phyloP scores from a whole-genome alignment of 2,329 filamentous ascomycete species.

The Trichoderma asperellum region DNA sequence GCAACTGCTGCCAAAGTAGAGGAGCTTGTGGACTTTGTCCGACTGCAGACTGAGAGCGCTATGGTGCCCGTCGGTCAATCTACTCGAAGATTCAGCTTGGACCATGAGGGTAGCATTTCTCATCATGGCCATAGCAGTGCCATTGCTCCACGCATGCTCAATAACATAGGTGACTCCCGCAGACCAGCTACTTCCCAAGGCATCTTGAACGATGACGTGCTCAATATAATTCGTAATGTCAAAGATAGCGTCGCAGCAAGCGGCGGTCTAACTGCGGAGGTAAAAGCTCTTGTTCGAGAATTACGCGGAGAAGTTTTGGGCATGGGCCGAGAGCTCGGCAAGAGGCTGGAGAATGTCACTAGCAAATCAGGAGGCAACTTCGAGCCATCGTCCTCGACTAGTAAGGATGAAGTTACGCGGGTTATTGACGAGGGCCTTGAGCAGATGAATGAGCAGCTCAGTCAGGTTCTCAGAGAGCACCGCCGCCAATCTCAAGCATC shows the following conservation, averaged over 20 bases:
- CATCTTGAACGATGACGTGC: constrained; percentile 74
- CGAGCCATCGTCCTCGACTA: constrained; percentile 47
- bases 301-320: constrained; percentile 89
- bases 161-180: constrained; percentile 45
- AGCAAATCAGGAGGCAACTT: constrained; percentile 50
- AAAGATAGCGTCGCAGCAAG: constrained; percentile 90
- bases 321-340: constrained; percentile 89
- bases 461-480: constrained; percentile 76
- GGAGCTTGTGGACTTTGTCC: constrained; percentile 69
- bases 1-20: constrained; percentile 66
- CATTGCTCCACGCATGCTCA: constrained; percentile 48
- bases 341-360: constrained; percentile 75
- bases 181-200: constrained; percentile 51
- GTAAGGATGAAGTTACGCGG: constrained; percentile 70
- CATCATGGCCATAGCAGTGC: constrained; percentile 38
- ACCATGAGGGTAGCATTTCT: constrained; percentile 45
- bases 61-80: constrained; percentile 39
- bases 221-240: constrained; percentile 81
- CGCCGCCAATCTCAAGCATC: constrained; percentile 69
- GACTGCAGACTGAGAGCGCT: constrained; percentile 51
- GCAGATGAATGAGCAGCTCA: constrained; percentile 84
- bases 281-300: constrained; percentile 88
- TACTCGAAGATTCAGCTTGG: constrained; percentile 46
- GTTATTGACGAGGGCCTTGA: constrained; percentile 81
- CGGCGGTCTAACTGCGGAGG: constrained; percentile 86